A percentile compares a stretch with the other conserved stretches of the same genome.
These are phyloP conservation scores for Crassisporium funariophilum DNA, from an alignment of 768 basidiomycete species.

Conservation along the genomic window DNA sequence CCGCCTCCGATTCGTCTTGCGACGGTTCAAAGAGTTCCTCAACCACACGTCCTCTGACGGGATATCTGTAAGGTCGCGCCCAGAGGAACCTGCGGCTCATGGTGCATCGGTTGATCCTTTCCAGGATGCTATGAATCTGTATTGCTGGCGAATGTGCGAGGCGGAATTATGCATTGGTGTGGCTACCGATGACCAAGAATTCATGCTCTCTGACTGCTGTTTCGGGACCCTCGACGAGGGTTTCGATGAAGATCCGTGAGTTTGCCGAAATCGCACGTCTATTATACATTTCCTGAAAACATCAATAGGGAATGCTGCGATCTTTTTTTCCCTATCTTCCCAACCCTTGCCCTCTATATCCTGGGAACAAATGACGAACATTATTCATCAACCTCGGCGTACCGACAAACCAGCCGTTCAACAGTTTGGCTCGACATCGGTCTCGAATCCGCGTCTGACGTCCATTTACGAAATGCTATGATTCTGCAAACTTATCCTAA, in stretches of 20 bases:
- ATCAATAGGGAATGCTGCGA: slow-evolving; percentile 45
- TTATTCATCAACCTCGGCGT: slow-evolving; percentile 11
- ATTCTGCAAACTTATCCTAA: slow-evolving; percentile 55
- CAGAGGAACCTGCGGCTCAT: slow-evolving; percentile 10
- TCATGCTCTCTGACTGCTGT: slow-evolving; percentile 54
- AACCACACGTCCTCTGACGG: slow-evolving; percentile 22
- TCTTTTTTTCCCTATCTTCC: slow-evolving; percentile 57
- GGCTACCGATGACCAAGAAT: slow-evolving; percentile 57
- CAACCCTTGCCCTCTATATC: slow-evolving; percentile 55
- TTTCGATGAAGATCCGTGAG: slow-evolving; percentile 44
- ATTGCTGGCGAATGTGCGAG: slow-evolving; percentile 50
- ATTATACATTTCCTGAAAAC: slow-evolving; percentile 1
- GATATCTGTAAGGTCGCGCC: slow-evolving; percentile 6
- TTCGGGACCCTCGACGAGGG: slow-evolving; percentile 56
- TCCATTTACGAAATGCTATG: slow-evolving; percentile 63
- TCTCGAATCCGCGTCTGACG: slow-evolving; percentile 52
- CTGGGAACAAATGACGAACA: slow-evolving; percentile 36
- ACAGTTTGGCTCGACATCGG: slow-evolving; percentile 48
- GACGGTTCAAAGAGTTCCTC: slow-evolving; percentile 35
- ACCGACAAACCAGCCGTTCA: slow-evolving; percentile 18
- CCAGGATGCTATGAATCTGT: slow-evolving; percentile 37
- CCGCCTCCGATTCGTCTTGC: slow-evolving; percentile 33
- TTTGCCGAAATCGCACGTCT: slow-evolving; percentile 8
- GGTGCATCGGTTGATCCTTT: slow-evolving; percentile 26
- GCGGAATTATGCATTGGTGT: slow-evolving; percentile 59